A percentile compares a stretch with the other conserved stretches of the same genome.
These are phyloP conservation scores for Urostyla sp. DNA, from an alignment of 73 alveolate genomes.

Conservation along the genomic window DNA sequence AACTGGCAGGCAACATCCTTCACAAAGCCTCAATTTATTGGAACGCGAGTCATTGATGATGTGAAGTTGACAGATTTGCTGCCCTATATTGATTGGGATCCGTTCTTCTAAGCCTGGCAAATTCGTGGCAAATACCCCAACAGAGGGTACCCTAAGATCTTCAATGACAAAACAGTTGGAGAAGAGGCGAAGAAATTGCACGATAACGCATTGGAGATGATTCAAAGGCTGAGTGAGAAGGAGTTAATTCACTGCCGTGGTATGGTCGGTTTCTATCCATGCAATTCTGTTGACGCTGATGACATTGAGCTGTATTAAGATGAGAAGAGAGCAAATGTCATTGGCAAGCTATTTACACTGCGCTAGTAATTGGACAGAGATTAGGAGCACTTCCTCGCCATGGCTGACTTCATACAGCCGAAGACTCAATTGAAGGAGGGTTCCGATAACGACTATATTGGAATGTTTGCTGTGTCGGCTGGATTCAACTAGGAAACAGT, in stretches of 20 bases:
- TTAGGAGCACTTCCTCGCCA: conserved; percentile 68
- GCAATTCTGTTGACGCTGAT: conserved; percentile 76
- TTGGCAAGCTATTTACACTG: conserved; percentile 45
- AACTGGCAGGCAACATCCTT: conserved; percentile 53
- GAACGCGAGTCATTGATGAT: conserved; percentile 55
- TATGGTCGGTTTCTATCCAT: conserved; percentile 77
- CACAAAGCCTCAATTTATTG: conserved; percentile 55
- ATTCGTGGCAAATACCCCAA: conserved; percentile 92
- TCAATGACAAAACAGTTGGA: conserved; percentile 78
- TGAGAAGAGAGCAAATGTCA: conserved; percentile 7
- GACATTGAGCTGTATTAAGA: conserved; percentile 79
- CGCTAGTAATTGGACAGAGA: conserved; percentile 83
- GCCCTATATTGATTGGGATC: conserved; percentile 88
- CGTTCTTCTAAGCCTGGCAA: conserved; percentile 87
- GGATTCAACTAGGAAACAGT: conserved; percentile 86
- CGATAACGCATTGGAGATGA: conserved; percentile 81
- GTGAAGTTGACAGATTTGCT: conserved; percentile 70
- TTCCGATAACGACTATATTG: conserved; percentile 76
- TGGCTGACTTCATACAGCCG: conserved; percentile 85
- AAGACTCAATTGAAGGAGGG: conserved; percentile 57
- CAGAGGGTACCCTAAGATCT: conserved; percentile 87
- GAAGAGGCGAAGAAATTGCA: conserved; percentile 85
- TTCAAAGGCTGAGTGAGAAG: conserved; percentile 54
- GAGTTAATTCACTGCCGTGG: conserved; percentile 67
- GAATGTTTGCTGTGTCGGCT: conserved; percentile 88